These are phyloP conservation scores for Mallotus nudiflorus DNA, from an alignment of 345 rosid species.

Conservation along the genomic window DNA sequence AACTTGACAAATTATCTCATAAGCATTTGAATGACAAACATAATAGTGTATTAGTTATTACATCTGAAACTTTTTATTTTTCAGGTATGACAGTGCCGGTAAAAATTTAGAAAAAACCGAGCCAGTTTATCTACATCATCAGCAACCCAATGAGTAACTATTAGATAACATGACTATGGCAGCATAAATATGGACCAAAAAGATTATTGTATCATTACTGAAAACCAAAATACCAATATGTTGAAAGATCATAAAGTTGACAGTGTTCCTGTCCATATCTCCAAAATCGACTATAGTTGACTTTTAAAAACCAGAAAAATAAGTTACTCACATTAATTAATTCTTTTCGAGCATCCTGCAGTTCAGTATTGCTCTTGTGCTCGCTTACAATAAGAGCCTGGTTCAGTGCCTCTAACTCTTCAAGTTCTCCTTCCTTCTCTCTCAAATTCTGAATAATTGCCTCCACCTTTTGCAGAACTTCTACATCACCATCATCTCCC, in stretches of 20 bases:
- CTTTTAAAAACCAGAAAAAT: neutral
- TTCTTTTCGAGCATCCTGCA: constrained; percentile 91
- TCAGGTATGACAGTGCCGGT: neutral
- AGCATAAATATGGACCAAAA: neutral
- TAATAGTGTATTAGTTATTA: neutral
- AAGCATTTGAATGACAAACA: neutral
- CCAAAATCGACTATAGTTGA: neutral
- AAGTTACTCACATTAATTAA: constrained; percentile 60
- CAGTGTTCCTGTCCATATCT: neutral
- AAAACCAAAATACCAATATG: constrained; percentile 4
- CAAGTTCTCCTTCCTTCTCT: constrained; percentile 85
- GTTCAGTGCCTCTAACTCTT: constrained; percentile 63
- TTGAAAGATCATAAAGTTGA: constrained; percentile 2
- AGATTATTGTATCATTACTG: neutral
- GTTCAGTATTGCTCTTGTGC: constrained; percentile 84
- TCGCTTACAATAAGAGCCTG: constrained; percentile 81
- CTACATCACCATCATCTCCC: constrained; percentile 67
- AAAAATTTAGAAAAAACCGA: neutral
- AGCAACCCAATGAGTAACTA: neutral
- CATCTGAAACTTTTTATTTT: neutral
- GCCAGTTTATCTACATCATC: neutral
- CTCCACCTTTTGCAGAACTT: constrained; percentile 65
- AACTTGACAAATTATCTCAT: neutral
- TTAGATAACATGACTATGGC: neutral
- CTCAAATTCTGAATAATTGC: constrained; percentile 55